Conservation (phyloP, 192 early-diverging fungal species). For the Entomortierella beljakovae region DNA sequence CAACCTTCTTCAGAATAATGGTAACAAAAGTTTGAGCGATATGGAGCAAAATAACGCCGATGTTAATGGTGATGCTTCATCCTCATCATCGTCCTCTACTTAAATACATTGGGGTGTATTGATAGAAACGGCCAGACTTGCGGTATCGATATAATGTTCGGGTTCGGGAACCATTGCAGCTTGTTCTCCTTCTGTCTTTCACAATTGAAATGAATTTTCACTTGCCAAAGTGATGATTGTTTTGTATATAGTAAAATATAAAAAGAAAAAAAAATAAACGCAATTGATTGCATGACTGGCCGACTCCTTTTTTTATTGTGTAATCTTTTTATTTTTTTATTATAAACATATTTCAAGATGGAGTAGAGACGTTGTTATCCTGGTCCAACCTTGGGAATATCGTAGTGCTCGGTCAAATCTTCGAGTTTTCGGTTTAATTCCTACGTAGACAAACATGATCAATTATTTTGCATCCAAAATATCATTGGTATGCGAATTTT, state of each 20-base stretch:
- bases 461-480: neutral
- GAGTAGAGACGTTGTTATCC: constrained; percentile 62
- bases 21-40: neutral
- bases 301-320: too few relatives aligned
- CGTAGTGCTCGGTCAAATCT: constrained; percentile 81
- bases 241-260: neutral
- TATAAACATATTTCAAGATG: neutral
- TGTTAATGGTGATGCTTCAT: neutral
- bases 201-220: too few relatives aligned
- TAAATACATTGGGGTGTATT: neutral
- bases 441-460: constrained; percentile 21
- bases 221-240: neutral
- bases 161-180: neutral
- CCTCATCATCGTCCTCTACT: neutral
- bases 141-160: neutral
- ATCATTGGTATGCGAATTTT: too few relatives aligned
- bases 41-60: neutral
- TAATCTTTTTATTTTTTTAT: neutral
- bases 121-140: neutral
- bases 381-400: constrained; percentile 85
- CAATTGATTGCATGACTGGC: too few relatives aligned
- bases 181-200: neutral
- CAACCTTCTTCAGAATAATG: constrained; percentile 21
- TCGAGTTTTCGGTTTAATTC: constrained; percentile 83
- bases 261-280: too few relatives aligned